Evolutionary conservation across 2,329 filamentous ascomycete species (phyloP), one percentile per base, ranked within the genome.

Genomic region (Akanthomyces muscarius): DNA sequence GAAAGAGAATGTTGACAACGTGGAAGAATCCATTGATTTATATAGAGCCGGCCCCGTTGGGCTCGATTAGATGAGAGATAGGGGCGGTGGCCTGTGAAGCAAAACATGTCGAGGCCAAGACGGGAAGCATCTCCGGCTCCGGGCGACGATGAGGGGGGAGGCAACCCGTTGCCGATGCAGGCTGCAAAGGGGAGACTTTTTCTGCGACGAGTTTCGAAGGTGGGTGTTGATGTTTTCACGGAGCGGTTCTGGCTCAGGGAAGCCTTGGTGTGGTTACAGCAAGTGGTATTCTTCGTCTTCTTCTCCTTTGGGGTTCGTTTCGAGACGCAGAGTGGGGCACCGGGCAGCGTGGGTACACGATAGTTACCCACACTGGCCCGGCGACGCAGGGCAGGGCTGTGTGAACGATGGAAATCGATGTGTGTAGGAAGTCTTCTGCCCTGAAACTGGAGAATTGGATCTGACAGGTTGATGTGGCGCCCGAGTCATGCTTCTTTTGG

Each of bases 201-300:
- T 58, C 55, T 58, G 55, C 25, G 55, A 58, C 57, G 57, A 60
- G 57, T 60, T 60, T 60, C 57, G 36, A 38, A 33, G 30, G 38
- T 52, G 47, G 38, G n/a, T 48, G 45, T 45, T 30, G 28, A 4
- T 18, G 18, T 23, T 47, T n/a, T 57, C 42, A 14, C 28, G 13
- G 42, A 38, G 38, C 11, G 5, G 42, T 23, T 47, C 23, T 57
- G 41, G 28, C 42, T 47, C 21, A 23, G 42, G 5, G 25, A 57
- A 25, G 4, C 6, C n/a, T 25, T 33, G 7, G 33, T 36, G 30
- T 57, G 18, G 38, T 16, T 41, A 10, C 6, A 57, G 28, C 45
- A 21, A n/a, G n/a, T 38, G 33, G n/a, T 53, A 1, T 36, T 18
- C 41, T 30, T 5, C 33, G n/a, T 41, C 33, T 36, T 36, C 33